Conservation (phyloP, 2,329 filamentous ascomycete species). For the Fusarium protoensiforme region DNA sequence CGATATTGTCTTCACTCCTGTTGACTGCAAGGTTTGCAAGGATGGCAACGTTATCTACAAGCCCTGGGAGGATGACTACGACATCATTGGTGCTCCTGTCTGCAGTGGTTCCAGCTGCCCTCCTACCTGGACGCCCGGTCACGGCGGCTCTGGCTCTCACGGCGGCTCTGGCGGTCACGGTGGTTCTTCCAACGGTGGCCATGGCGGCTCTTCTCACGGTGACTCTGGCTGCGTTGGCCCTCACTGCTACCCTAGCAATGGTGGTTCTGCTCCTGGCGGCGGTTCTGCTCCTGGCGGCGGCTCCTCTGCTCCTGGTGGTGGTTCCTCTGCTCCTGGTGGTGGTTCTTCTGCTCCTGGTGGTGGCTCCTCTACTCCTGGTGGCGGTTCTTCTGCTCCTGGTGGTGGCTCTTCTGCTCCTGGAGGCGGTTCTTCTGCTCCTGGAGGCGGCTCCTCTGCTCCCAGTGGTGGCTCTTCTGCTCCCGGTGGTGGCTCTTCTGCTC, state of each 20-base stretch:
- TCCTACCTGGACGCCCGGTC: background rate
- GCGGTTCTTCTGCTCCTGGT: background rate
- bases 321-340: background rate
- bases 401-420: background rate
- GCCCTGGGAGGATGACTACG: constrained; percentile 33
- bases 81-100: constrained; percentile 2
- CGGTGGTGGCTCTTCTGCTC: background rate
- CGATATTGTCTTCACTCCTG: constrained; percentile 26
- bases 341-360: background rate
- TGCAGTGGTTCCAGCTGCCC: constrained; percentile 16
- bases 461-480: background rate
- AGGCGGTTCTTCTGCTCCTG: background rate
- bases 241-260: no score
- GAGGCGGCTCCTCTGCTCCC: background rate
- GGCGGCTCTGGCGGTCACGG: background rate
- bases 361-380: background rate
- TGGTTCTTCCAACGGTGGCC: background rate
- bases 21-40: constrained; percentile 26
- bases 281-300: background rate
- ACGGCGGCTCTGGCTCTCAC: background rate
- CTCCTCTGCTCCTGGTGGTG: background rate
- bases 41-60: constrained; percentile 35
- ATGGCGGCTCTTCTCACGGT: background rate
- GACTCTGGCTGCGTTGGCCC: background rate
- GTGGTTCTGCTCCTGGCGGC: rapidly evolving